Evolutionary conservation across 192 early-diverging fungal genomes (phyloP).

Genomic region (Geranomyces michiganensis): DNA sequence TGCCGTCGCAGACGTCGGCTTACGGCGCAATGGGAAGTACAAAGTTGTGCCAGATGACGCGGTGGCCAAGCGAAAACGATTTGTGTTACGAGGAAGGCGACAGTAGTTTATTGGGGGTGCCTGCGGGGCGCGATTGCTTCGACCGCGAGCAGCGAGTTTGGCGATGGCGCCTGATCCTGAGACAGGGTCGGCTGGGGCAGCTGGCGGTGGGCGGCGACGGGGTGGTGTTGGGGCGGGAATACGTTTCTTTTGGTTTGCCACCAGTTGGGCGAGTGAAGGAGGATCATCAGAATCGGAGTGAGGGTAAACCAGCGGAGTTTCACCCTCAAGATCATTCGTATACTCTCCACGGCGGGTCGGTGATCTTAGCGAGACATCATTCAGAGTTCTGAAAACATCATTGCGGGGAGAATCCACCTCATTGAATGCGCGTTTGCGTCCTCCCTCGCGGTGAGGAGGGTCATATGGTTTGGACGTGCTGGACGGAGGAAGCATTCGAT

Average conservation of each 20-base stretch:
- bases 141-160: not conserved
- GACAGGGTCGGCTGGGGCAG: no score
- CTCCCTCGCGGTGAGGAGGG: no score
- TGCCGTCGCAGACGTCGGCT: not conserved
- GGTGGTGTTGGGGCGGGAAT: no score
- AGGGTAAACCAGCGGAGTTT: not conserved
- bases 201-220: no score
- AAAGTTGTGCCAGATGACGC: slow-evolving; percentile 30
- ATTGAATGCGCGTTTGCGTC: no score
- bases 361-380: no score
- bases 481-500: no score
- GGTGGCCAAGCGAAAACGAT: slow-evolving; percentile 16
- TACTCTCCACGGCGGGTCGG: not conserved
- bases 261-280: not conserved
- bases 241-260: not conserved
- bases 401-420: no score
- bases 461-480: no score
- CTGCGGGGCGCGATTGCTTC: not conserved
- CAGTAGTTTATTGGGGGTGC: no score
- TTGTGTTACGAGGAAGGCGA: slow-evolving; percentile 20
- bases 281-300: slow-evolving; percentile 25
- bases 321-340: not conserved
- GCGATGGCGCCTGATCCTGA: not conserved
- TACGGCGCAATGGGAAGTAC: slow-evolving; percentile 37
- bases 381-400: no score